These are phyloP conservation scores for Termitomyces sp. DNA, from an alignment of 768 basidiomycete genomes.

Conservation along the genomic window DNA sequence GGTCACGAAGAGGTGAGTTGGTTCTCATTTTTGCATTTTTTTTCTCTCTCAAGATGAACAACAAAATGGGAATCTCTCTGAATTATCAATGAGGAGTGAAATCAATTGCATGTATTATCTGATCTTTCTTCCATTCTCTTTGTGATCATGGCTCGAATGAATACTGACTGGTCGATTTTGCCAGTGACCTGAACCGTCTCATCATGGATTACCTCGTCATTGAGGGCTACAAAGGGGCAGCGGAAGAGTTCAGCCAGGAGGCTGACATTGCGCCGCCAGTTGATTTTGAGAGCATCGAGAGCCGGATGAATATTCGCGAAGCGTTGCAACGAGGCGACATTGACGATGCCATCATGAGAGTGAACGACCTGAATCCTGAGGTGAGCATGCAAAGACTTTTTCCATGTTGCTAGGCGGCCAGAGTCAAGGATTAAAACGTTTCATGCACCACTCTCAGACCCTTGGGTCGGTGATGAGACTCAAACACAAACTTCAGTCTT, in stretches of 20 bases:
- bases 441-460: slow-evolving; percentile 99
- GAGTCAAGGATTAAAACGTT: slow-evolving; percentile 75
- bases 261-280: slow-evolving; percentile 71
- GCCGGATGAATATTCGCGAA: slow-evolving; percentile 90
- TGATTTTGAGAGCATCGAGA: slow-evolving; percentile 90
- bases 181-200: slow-evolving; percentile 88
- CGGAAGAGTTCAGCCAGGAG: slow-evolving; percentile 91
- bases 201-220: slow-evolving; percentile 98
- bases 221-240: slow-evolving; percentile 95
- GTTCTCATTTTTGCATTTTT: slow-evolving; percentile 8
- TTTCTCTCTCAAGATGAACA: slow-evolving; percentile 50
- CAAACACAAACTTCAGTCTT: slow-evolving; percentile 90
- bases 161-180: slow-evolving; percentile 17
- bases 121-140: slow-evolving; percentile 35
- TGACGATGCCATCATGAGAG: slow-evolving; percentile 89
- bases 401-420: slow-evolving; percentile 6
- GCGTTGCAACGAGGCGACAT: slow-evolving; percentile 93
- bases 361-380: slow-evolving; percentile 96
- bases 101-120: slow-evolving; percentile 87
- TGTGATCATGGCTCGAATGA: slow-evolving; percentile 14
- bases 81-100: slow-evolving; percentile 58
- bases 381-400: slow-evolving; percentile 51
- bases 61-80: slow-evolving; percentile 99
- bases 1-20: slow-evolving; percentile 84
- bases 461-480: slow-evolving; percentile 78